Evolutionary conservation across 306 rosid species (phyloP).

Genomic region (Dalbergia cochinchinensis): DNA sequence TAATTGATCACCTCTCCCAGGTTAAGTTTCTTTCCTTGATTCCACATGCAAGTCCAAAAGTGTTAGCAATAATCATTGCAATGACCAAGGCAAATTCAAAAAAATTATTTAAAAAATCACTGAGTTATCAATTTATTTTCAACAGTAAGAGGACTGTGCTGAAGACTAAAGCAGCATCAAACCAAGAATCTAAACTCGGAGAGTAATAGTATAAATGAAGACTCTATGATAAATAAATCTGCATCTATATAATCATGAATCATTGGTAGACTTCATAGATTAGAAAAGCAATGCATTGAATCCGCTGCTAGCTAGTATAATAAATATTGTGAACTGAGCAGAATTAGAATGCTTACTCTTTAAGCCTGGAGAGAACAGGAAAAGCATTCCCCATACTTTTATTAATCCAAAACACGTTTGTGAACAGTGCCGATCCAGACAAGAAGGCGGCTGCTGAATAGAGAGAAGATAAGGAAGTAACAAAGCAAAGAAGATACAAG

Average conservation of each 20-base stretch:
- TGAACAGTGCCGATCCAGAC: slow-evolving; percentile 47
- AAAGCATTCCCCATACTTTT: neutral
- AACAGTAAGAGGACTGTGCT: slow-evolving; percentile 31
- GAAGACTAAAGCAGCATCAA: slow-evolving; percentile 22
- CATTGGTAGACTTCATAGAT: slow-evolving; percentile 5
- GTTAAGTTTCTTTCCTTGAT: neutral
- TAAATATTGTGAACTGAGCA: neutral
- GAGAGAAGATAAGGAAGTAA: slow-evolving; percentile 43
- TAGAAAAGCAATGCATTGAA: slow-evolving; percentile 30
- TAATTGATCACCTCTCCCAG: neutral
- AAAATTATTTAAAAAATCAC: neutral
- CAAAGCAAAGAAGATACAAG: neutral
- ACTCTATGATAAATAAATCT: neutral
- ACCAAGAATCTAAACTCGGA: neutral
- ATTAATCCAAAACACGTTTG: slow-evolving; percentile 11
- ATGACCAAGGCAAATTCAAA: neutral
- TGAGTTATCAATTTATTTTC: neutral
- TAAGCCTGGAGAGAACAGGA: neutral
- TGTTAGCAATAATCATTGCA: neutral
- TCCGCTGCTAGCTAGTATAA: neutral
- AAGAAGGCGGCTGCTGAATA: slow-evolving; percentile 44
- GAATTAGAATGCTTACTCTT: slow-evolving; percentile 33
- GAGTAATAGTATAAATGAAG: neutral
- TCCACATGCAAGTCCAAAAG: slow-evolving; percentile 1
- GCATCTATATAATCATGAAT: neutral